Percentiles rank a stretch among this genome's conserved stretches.
Conservation (phyloP, 352 stramenopile genomes). For the Globisporangium recalcitrans region DNA sequence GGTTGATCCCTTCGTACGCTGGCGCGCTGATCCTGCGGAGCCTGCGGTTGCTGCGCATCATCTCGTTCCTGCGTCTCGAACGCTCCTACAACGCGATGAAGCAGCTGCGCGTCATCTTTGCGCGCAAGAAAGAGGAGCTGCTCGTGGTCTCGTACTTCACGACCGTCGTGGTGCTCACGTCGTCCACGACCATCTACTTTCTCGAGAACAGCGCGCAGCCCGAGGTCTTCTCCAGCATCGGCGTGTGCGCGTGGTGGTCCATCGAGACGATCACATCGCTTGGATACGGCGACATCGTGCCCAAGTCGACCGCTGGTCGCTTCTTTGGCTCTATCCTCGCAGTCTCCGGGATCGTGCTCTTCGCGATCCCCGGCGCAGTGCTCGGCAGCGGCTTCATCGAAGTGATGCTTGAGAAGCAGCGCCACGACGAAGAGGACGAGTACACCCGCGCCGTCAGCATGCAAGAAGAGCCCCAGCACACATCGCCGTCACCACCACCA, state of each 20-base stretch:
- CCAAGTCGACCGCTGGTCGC: slow-evolving; percentile 34
- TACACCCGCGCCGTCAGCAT: slow-evolving; percentile 21
- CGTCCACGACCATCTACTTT: slow-evolving; percentile 64
- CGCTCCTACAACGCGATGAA: slow-evolving; percentile 60
- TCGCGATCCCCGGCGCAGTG: slow-evolving; percentile 55
- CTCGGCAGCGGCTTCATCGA: slow-evolving; percentile 62
- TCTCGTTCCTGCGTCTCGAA: slow-evolving; percentile 56
- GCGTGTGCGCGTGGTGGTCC: slow-evolving; percentile 49
- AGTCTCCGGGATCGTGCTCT: slow-evolving; percentile 55
- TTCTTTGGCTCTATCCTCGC: slow-evolving; percentile 39
- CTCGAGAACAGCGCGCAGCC: slow-evolving; percentile 49
- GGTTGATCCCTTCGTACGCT: slow-evolving; percentile 25
- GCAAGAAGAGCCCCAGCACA: not conserved
- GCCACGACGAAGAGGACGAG: slow-evolving; percentile 31
- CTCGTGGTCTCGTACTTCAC: slow-evolving; percentile 57
- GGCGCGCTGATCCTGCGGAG: slow-evolving; percentile 45
- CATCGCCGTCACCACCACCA: not conserved
- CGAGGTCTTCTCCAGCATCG: slow-evolving; percentile 41
- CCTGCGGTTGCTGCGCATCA: slow-evolving; percentile 48
- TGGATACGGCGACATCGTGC: slow-evolving; percentile 59
- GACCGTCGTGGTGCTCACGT: slow-evolving; percentile 43
- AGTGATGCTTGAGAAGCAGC: slow-evolving; percentile 66
- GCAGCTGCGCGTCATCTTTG: slow-evolving; percentile 47
- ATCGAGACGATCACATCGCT: slow-evolving; percentile 67
- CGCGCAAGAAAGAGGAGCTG: slow-evolving; percentile 56